Evolutionary conservation across 116 monocot genomes (phyloP).

Genomic region (Iris pallida): DNA sequence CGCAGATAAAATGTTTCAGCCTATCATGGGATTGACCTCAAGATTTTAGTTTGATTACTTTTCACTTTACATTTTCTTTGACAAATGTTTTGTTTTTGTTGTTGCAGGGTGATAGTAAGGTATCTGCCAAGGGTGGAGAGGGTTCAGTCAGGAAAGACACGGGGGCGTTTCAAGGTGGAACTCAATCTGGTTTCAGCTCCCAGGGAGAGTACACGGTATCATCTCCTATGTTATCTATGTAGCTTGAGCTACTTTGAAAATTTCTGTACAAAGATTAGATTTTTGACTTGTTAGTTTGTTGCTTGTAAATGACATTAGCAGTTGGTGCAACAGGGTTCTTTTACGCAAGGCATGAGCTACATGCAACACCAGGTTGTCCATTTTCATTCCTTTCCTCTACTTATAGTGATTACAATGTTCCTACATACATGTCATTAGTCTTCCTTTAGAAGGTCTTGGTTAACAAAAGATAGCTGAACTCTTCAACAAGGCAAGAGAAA

Average conservation of each 20-base stretch:
- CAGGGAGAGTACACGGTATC: conserved; percentile 23
- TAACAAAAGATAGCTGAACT: not conserved
- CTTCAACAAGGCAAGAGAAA: not conserved
- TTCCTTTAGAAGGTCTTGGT: not conserved
- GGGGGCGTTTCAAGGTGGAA: conserved; percentile 20
- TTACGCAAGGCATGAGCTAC: conserved; percentile 41
- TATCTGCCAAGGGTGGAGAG: conserved; percentile 27
- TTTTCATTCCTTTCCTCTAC: not conserved
- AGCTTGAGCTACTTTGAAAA: not conserved
- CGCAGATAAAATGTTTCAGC: too few species aligned
- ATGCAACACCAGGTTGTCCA: conserved; percentile 43
- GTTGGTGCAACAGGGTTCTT: conserved; percentile 41
- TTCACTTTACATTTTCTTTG: not conserved
- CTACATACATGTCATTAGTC: too few species aligned
- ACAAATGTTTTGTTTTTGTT: not conserved
- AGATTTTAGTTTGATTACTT: not conserved
- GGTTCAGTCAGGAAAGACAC: conserved; percentile 28
- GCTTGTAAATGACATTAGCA: not conserved
- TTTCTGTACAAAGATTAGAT: not conserved
- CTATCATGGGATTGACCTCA: not conserved
- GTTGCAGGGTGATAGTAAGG: conserved; percentile 37
- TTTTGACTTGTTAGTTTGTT: not conserved
- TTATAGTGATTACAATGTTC: not conserved
- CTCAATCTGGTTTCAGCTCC: conserved; percentile 26
- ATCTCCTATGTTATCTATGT: not conserved